Conservation (phyloP, 108 stramenopile species). For the Nitzschia putrida region DNA sequence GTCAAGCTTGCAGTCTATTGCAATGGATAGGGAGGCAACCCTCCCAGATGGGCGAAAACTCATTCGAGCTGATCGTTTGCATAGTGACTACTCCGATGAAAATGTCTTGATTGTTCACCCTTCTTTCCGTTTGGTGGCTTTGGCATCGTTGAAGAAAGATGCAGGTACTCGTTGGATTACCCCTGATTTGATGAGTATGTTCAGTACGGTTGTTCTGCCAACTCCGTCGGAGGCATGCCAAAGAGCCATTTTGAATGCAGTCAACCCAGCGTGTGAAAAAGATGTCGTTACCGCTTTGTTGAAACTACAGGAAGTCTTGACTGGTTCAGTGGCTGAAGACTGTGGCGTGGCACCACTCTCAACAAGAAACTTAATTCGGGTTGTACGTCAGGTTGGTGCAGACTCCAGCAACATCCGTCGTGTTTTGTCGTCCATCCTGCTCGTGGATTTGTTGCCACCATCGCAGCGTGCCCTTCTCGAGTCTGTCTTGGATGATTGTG, state of each 20-base stretch:
- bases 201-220: constrained; percentile 29
- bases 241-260: constrained; percentile 26
- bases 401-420: constrained; percentile 5
- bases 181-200: constrained; percentile 30
- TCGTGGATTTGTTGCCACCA: constrained; percentile 37
- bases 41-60: constrained; percentile 68
- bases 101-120: constrained; percentile 55
- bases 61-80: constrained; percentile 7
- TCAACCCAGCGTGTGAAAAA: neutral
- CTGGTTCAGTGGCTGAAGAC: constrained; percentile 28
- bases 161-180: constrained; percentile 30
- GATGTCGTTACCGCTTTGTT: constrained; percentile 18
- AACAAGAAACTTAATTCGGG: constrained; percentile 34
- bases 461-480: constrained; percentile 34
- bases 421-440: constrained; percentile 21
- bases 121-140: constrained; percentile 35
- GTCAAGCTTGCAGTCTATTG: constrained; percentile 53
- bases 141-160: constrained; percentile 20
- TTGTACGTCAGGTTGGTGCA: constrained; percentile 15
- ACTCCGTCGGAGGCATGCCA: constrained; percentile 23
- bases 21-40: constrained; percentile 48
- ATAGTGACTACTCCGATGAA: constrained; percentile 18
- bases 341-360: constrained; percentile 37
- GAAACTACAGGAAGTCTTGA: constrained; percentile 14
- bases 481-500: constrained; percentile 16